Evolutionary conservation across 257 asterid genomes (phyloP), one percentile per base, ranked within the genome.

Genomic region (Fraxinus quadrangulata): DNA sequence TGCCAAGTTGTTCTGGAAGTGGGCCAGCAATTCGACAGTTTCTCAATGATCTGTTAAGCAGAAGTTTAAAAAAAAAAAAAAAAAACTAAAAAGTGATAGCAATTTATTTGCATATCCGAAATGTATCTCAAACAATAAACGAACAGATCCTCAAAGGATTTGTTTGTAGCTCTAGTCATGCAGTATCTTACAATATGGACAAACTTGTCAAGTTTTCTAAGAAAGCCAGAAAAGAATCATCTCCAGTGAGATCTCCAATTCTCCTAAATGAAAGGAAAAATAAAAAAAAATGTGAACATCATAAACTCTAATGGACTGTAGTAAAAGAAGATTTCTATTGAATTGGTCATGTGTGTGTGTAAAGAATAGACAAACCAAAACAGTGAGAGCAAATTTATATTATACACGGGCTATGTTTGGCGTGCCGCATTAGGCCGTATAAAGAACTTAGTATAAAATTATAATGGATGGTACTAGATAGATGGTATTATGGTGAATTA

Each of bases 1-100:
- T 76, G 85, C 90, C 79, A 16, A 90, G 75, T 39, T 67, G 76
- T 42, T 84, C 82, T 21, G 90, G 92, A 37, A 90, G 88, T 79
- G 63, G 84, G 81, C 90, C 90, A 66, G 77, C 37, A 16, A 90
- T 80, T 67, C 75, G 83, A 67, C 95, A 90, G 81, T 79, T 88
- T 85, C 92, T 87, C 85, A 90, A 79, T 34, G 91, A 88, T 87
- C 95, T 90, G 81, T 80, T 70, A 2, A 13, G 17, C 49, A 77
- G 61, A 73, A 70, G 71, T 24, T 5, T 26, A 77, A 17, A 42
- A 23, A 67, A 59, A 26, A 26, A 26, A 26, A 26, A 26, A 26
- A 26, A 26, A 26, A 26, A 26, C 61, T 77, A 67, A 39, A 5
- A 2, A 75, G 67, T 47, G 49, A 59, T 39, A 19, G 28, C 30